Evolutionary conservation across 495 filamentous ascomycete species (phyloP), one percentile per base, ranked within the genome.

Genomic region (Pyrenula aspistea): DNA sequence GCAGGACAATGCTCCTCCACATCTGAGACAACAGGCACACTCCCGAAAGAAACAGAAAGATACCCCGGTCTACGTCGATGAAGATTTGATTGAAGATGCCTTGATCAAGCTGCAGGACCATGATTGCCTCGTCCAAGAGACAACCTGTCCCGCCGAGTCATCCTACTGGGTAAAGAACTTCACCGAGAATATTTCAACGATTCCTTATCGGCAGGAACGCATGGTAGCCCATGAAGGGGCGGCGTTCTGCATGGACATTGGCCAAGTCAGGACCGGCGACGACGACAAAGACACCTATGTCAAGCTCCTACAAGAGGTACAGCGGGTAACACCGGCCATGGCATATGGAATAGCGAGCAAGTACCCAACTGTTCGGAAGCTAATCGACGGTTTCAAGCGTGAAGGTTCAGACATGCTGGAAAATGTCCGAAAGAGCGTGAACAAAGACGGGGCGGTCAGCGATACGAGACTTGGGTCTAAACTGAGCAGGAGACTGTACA

Each of bases 181-280:
- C 66, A 93, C 89, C 1, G 83, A 90, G 62, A 84, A 93, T 59
- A 83, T 95, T 59, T 84, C 83, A 42, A 87, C 83, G 0, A 82
- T 87, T 24, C 88, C 87, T 0, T 92, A 92, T 63, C 79, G 77
- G 12, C 69, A 63, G 3, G 68, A 79, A 57, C 70, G 70, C 20
- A 74, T 77, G 69, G 63, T 67, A 20, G 63, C 61, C 1, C 71
- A 76, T 31, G 74, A 79, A 25, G 63, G 71, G 8, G 82, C 84
- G 4, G 77, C 81, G 2, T 93, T 93, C 71, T 92, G 89, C 69
- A 90, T 92, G 83, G 89, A 90, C 47, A 69, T 72, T 0, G 89
- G 89, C 0, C 89, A 93, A 65, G 87, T 93, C 31, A 85, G 84
- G 53, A 77, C 83, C 0, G 89, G 88, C 49, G 79, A 84, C 20